Base-by-base conservation (phyloP, 2,329 filamentous ascomycete genomes). In the Camillea tinctor region DNA sequence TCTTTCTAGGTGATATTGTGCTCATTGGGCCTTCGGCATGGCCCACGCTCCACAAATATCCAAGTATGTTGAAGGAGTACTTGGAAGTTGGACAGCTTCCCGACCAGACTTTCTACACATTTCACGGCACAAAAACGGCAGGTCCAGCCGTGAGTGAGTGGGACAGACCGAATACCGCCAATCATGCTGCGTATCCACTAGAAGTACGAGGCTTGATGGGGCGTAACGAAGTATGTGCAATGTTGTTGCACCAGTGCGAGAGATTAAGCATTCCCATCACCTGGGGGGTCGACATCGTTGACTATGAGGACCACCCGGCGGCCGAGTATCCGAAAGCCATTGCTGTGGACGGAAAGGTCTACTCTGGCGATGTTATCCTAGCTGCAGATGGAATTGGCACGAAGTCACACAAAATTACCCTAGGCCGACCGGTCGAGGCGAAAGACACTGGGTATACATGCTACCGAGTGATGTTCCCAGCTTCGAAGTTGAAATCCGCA, bases 361-460 rank as follows among this genome's bases (percentile, higher is more conserved):
- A 69, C 4, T 66, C 67, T 1, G 71, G 71, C 20, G 71, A 74
- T 23, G 59, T 74, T 6, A 62, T 74, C 1, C 61, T 74, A 49
- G 71, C 72, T 7, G 71, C 72, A 2, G 73, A 74, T 54, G 72
- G 72, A 7, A 64, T 74, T 26, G 69, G 72, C 23, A 64, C 67
- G 11, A 68, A 65, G 30, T 68, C 63, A 40, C 64, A 66, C 59
- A 60, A 49, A 52, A 56, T 60, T 4, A 49, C 61, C 8, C 57
- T 56, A 19, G 58, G 59, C 13, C 21, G n/a, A 1, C 54, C 52
- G 9, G 36, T 60, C 2, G 13, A 9, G 6, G 36, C 17, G 13
- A n/a, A 44, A 15, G 36, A 44, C 36, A 44, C 36, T 44, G 6
- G 54, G 54, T 22, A 53, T 60, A 20, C 57, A 58, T 23, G 20